These are phyloP conservation scores for Solanum chiquidenum DNA, from an alignment of 257 asterid genomes.

Conservation along the genomic window DNA sequence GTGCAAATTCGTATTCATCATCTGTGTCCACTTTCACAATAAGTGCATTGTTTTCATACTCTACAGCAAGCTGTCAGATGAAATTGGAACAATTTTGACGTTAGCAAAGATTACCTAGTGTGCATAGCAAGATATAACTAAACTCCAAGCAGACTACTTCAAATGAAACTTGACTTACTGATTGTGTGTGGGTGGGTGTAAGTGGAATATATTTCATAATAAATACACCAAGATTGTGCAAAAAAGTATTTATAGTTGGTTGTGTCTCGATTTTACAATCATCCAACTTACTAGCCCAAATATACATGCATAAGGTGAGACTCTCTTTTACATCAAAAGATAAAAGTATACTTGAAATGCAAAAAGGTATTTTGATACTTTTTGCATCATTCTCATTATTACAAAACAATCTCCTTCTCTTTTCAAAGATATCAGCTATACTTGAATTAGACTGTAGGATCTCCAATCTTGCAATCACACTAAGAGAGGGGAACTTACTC, in stretches of 20 bases:
- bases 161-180: background rate
- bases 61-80: constrained; percentile 85
- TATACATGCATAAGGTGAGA: background rate
- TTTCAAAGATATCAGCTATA: background rate
- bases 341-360: background rate
- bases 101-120: background rate
- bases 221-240: background rate
- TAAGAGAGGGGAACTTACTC: background rate
- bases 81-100: background rate
- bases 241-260: background rate
- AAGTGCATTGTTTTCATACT: constrained; percentile 66
- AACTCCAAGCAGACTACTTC: background rate
- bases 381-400: background rate
- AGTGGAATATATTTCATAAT: background rate
- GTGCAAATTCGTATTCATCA: constrained; percentile 84
- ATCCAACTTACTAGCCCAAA: background rate
- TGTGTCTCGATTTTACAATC: background rate
- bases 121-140: background rate
- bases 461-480: background rate
- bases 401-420: background rate
- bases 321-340: background rate
- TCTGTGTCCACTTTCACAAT: constrained; percentile 95
- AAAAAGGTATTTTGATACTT: background rate
- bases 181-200: background rate
- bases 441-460: background rate